phyloP scores from a whole-genome alignment of 768 basidiomycete species.

The Naganishia vishniacii region DNA sequence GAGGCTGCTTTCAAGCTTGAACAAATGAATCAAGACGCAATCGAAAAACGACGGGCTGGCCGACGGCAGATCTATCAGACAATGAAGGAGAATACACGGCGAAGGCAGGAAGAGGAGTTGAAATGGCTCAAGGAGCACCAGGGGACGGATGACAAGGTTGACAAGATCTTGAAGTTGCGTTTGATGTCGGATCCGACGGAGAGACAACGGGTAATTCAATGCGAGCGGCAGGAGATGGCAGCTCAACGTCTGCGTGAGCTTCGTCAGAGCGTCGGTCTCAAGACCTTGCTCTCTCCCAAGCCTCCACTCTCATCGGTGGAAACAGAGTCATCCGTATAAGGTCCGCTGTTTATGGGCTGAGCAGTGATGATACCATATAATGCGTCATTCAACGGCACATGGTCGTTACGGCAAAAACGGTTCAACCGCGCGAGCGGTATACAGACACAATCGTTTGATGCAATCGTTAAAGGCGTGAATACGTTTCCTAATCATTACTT shows the following conservation, averaged over 20 bases:
- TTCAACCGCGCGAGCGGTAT: no score
- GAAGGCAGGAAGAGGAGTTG: conserved; percentile 20
- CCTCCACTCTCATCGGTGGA: background rate
- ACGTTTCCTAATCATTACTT: no score
- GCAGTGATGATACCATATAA: background rate
- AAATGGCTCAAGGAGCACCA: conserved; percentile 26
- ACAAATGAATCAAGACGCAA: conserved; percentile 29
- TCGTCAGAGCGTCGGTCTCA: conserved; percentile 8
- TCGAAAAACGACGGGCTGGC: conserved; percentile 24
- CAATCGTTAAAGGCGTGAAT: background rate
- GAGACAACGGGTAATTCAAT: background rate
- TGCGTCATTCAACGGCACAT: no score
- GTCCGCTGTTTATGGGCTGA: background rate
- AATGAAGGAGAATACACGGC: conserved; percentile 21
- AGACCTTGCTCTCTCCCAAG: background rate
- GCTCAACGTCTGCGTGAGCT: conserved; percentile 1
- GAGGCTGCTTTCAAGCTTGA: conserved; percentile 22
- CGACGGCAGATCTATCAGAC: conserved; percentile 29
- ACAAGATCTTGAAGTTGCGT: conserved; percentile 26
- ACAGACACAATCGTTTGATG: no score
- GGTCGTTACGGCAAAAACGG: no score
- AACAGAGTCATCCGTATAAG: background rate
- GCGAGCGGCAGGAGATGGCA: conserved; percentile 1
- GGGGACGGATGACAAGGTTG: conserved; percentile 29
- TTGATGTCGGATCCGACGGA: background rate